Base-by-base conservation (phyloP, 108 stramenopile genomes). In the Cyclotella kingstonii region DNA sequence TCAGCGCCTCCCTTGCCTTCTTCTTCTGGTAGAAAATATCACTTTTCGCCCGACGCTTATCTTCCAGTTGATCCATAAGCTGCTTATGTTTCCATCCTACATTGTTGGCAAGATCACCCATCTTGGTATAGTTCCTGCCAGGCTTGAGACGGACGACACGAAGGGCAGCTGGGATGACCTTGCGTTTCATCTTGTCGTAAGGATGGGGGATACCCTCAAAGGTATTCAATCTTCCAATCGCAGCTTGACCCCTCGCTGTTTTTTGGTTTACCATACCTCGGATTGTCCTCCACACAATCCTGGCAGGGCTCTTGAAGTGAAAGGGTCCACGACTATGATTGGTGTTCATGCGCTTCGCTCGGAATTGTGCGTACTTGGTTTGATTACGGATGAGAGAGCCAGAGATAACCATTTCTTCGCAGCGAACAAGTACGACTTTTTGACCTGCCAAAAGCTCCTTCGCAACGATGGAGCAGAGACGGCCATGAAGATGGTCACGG, bases 261-360 rank as follows among this genome's bases (percentile, higher is more conserved):
- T 97, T 99, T 69, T 98, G 98, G 48, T 97, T 91, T 40, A 98
- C 70, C 99, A 99, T 99, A 62, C 99, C 99, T 38, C 99, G 96
- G 65, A 99, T 88, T 47, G 96, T 98, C 43, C 99, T 83, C 96
- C 95, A 98, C 44, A 99, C 89, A 83, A 98, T 98, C 23, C 87
- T 66, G 43, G 98, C 89, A 15, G 99, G 99, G 54, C 85, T 64
- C 76, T 97, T 95, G 95, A 94, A 96, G 77, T 98, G 96, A 87
- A 94, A 95, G 28, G 99, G 99, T 45, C 96, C 90, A 71, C 81
- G 77, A 21, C 63, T 11, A 36, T 97, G 99, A 90, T 99, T 99
- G 58, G 99, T 98, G 91, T 98, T 98, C 80, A 87, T 95, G 79
- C 85, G 79, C 91, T 98, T 98, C 53, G 81, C 78, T 54, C 95